phyloP scores from a whole-genome alignment of 306 rosid genomes.

The Glycine tomentella region DNA sequence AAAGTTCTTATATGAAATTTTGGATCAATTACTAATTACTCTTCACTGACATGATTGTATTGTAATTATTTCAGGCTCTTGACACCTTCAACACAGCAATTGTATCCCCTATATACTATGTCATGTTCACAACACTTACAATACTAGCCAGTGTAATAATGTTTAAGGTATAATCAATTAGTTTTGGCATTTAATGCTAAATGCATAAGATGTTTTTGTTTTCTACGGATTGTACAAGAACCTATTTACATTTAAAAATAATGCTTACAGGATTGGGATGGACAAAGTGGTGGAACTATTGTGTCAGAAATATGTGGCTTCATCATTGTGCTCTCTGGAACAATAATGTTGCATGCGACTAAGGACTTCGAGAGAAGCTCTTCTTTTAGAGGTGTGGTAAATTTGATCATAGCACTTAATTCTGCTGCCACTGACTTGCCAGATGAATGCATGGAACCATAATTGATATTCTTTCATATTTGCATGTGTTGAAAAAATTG shows the following conservation, averaged over 20 bases:
- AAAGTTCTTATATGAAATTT: conserved; percentile 2
- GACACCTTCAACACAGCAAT: conserved; percentile 92
- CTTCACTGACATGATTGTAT: conserved; percentile 39
- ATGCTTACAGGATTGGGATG: conserved; percentile 81
- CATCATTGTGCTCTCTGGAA: conserved; percentile 79
- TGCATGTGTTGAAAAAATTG: conserved; percentile 39
- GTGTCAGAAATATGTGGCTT: conserved; percentile 88
- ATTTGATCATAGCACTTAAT: conserved; percentile 21
- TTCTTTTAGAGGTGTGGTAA: conserved; percentile 70
- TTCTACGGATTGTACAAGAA: conserved; percentile 24
- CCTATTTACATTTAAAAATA: conserved; percentile 35
- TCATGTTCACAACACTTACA: conserved; percentile 85
- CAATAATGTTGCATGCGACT: conserved; percentile 70
- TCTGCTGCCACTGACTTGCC: conserved; percentile 4
- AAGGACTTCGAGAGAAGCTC: conserved; percentile 80
- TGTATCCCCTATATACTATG: conserved; percentile 89
- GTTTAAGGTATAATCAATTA: conserved; percentile 72
- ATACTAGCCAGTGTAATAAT: conserved; percentile 86
- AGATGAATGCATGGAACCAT: conserved; percentile 21
- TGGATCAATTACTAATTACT: neutral
- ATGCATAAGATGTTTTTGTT: conserved; percentile 14
- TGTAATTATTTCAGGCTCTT: conserved; percentile 71
- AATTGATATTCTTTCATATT: conserved; percentile 27
- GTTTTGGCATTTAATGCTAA: conserved; percentile 27
- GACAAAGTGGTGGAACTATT: conserved; percentile 69